A percentile compares a stretch with the other conserved stretches of the same genome.
Evolutionary conservation across 148 eudicot species (phyloP).

Genomic region (Beta vulgaris): DNA sequence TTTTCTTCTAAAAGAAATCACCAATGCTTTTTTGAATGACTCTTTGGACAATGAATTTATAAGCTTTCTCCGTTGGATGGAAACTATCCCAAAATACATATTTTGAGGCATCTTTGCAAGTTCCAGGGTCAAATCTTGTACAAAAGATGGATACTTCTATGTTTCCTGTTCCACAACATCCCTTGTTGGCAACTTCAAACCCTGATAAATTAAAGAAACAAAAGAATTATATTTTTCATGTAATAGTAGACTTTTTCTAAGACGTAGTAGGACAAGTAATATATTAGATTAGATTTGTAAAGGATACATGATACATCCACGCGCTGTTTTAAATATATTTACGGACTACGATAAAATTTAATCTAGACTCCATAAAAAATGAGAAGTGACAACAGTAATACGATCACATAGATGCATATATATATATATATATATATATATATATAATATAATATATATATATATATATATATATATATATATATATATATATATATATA

Average conservation of each 20-base stretch:
- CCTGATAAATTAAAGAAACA: constrained; percentile 30
- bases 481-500: too few relatives aligned
- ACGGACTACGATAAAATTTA: too few relatives aligned
- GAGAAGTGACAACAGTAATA: too few relatives aligned
- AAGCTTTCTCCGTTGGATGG: constrained; percentile 58
- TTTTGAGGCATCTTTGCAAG: constrained; percentile 43
- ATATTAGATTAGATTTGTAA: too few relatives aligned
- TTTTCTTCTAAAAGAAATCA: constrained; percentile 12
- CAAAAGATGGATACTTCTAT: constrained; percentile 47
- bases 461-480: too few relatives aligned
- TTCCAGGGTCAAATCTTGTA: constrained; percentile 7
- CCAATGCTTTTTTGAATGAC: constrained; percentile 26
- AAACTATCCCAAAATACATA: constrained; percentile 72
- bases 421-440: too few relatives aligned
- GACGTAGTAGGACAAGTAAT: too few relatives aligned
- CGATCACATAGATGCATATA: too few relatives aligned
- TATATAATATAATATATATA: too few relatives aligned
- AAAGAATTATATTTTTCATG: not conserved
- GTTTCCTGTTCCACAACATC: constrained; percentile 63
- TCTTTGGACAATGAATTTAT: constrained; percentile 42
- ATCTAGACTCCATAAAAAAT: too few relatives aligned
- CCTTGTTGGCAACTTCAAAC: constrained; percentile 37
- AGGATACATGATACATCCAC: too few relatives aligned
- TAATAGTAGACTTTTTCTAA: not conserved
- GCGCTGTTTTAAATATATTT: too few relatives aligned